Percentiles rank a stretch among this genome's conserved stretches.
Conservation (phyloP, 2,329 filamentous ascomycete genomes). For the Sarocladiaceae sp. region DNA sequence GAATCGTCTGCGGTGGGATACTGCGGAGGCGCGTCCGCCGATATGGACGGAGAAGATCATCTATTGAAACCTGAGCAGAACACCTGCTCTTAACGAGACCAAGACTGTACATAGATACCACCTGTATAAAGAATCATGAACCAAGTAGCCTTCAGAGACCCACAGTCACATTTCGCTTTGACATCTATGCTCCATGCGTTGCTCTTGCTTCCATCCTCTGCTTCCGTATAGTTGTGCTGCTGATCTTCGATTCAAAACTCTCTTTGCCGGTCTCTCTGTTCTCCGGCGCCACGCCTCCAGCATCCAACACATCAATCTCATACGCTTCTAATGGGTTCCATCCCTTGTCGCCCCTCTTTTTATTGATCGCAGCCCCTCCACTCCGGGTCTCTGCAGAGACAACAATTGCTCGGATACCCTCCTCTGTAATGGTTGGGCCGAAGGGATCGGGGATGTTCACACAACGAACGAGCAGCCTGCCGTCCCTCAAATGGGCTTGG, state of each 20-base stretch:
- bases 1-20: slow-evolving; percentile 39
- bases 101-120: not conserved
- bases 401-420: slow-evolving; percentile 73
- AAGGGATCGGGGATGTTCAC: slow-evolving; percentile 84
- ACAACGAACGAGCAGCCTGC: slow-evolving; percentile 65
- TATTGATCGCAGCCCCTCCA: slow-evolving; percentile 82
- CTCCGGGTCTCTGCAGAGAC: slow-evolving; percentile 84
- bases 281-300: slow-evolving; percentile 41
- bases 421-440: slow-evolving; percentile 83
- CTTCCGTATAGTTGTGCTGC: slow-evolving; percentile 78
- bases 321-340: slow-evolving; percentile 76
- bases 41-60: slow-evolving; percentile 29
- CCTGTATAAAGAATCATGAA: no score
- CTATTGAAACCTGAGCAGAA: not conserved
- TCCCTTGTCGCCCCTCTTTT: slow-evolving; percentile 69
- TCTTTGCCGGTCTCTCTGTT: slow-evolving; percentile 39
- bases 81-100: not conserved
- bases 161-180: no score
- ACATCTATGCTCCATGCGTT: not conserved
- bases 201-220: slow-evolving; percentile 34
- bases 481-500: slow-evolving; percentile 52
- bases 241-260: slow-evolving; percentile 79
- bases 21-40: slow-evolving; percentile 35
- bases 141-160: no score
- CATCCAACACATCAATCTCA: slow-evolving; percentile 84